Evolutionary conservation across 192 early-diverging fungal genomes (phyloP).

Genomic region (Mortierella claussenii): DNA sequence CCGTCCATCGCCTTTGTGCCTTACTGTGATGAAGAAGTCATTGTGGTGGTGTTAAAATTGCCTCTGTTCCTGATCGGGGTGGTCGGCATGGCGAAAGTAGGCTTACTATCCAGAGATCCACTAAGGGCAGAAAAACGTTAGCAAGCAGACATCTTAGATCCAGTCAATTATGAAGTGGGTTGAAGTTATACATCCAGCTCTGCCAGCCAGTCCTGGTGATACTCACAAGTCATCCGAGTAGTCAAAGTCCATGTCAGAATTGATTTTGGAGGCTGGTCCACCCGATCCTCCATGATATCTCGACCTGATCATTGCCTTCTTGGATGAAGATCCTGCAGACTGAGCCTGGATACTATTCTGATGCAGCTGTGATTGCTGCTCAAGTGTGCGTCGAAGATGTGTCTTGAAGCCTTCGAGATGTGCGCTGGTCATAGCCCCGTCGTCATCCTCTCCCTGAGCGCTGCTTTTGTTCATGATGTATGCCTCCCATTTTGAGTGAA

Average conservation of each 20-base stretch:
- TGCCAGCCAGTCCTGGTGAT: too few relatives aligned
- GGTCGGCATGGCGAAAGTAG: conserved; percentile 1
- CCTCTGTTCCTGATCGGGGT: conserved; percentile 13
- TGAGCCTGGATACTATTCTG: conserved; percentile 1
- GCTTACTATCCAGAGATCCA: neutral
- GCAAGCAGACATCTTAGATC: too few relatives aligned
- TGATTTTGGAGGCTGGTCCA: conserved; percentile 3
- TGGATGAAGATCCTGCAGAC: conserved; percentile 15
- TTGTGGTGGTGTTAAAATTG: neutral
- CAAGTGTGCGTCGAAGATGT: conserved; percentile 28
- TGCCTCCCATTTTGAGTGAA: conserved; percentile 51
- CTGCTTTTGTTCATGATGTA: conserved; percentile 32
- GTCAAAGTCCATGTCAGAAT: conserved; percentile 15
- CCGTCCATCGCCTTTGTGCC: too few relatives aligned
- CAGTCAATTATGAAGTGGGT: too few relatives aligned
- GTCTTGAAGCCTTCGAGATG: conserved; percentile 42
- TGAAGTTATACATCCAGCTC: too few relatives aligned
- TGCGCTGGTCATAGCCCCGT: conserved; percentile 25
- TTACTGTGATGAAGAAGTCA: conserved; percentile 5
- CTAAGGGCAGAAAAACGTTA: neutral
- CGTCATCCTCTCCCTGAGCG: conserved; percentile 10
- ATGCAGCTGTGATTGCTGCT: conserved; percentile 19
- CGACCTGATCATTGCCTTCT: conserved; percentile 23
- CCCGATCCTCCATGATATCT: conserved; percentile 7
- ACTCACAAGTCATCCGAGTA: conserved; percentile 21